phyloP scores from a whole-genome alignment of 192 early-diverging fungal genomes.

The Gonapodya prolifera region DNA sequence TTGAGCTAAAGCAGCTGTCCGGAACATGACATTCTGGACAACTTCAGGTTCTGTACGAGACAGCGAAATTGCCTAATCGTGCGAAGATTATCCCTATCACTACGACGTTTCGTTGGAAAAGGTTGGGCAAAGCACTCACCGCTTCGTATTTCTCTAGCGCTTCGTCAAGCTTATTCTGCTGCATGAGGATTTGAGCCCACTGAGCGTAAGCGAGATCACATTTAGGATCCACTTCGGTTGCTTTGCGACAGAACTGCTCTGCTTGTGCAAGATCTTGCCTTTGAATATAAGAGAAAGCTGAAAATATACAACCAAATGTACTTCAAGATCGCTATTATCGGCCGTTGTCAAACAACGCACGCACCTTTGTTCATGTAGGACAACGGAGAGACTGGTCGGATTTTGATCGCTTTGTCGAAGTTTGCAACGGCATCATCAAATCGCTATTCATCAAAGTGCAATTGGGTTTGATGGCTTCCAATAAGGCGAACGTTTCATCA shows the following conservation, averaged over 20 bases:
- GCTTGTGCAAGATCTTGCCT: constrained; percentile 60
- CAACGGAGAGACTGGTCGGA: constrained; percentile 73
- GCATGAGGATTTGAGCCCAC: constrained; percentile 42
- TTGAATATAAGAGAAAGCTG: constrained; percentile 54
- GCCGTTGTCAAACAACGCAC: neutral
- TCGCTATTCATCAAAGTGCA: too few relatives aligned
- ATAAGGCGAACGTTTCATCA: constrained; percentile 21
- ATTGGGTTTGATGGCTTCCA: too few relatives aligned
- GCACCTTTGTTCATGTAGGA: constrained; percentile 95
- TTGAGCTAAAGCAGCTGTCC: neutral
- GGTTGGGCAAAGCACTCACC: constrained; percentile 12
- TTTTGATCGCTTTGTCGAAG: constrained; percentile 79
- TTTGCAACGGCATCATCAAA: constrained; percentile 45
- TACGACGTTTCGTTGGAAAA: neutral
- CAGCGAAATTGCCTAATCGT: neutral
- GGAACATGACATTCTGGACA: constrained; percentile 2
- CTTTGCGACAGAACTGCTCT: constrained; percentile 60
- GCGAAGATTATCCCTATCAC: neutral
- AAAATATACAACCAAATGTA: neutral
- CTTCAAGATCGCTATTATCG: neutral
- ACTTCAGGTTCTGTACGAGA: neutral
- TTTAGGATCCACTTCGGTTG: constrained; percentile 81
- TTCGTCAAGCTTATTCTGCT: constrained; percentile 65
- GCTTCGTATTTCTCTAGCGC: constrained; percentile 74
- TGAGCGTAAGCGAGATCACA: constrained; percentile 93